These are phyloP conservation scores for Aspergillus luchuensis DNA, from an alignment of 2,329 filamentous ascomycete genomes.

Conservation along the genomic window DNA sequence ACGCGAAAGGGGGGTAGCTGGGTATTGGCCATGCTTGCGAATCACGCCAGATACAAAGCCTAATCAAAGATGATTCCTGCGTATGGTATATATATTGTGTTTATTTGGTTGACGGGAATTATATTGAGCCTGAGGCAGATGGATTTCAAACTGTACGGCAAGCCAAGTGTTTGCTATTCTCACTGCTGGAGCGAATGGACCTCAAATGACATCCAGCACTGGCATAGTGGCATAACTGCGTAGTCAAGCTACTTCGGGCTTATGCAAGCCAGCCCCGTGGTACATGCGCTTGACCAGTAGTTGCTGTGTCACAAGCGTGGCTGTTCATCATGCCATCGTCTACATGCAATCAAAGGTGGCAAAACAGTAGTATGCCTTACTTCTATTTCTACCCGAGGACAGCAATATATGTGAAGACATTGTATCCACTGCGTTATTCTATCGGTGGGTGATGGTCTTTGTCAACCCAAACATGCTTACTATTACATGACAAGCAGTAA, in stretches of 20 bases:
- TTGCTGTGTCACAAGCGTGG: neutral
- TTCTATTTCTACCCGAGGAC: neutral
- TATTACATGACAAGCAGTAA: neutral
- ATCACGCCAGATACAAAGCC: neutral
- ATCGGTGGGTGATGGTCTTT: too few species aligned
- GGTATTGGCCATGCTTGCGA: neutral
- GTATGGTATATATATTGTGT: neutral
- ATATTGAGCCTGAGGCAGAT: too few species aligned
- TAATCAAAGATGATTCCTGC: neutral
- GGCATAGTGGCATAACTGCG: neutral
- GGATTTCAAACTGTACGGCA: too few species aligned
- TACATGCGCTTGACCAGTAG: neutral
- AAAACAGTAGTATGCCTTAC: neutral
- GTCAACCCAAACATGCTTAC: neutral
- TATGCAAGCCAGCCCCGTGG: neutral
- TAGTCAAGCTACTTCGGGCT: neutral
- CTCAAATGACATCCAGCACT: neutral
- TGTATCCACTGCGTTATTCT: neutral
- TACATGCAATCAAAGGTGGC: neutral
- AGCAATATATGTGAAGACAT: neutral
- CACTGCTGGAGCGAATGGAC: too few species aligned
- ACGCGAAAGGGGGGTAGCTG: constrained; percentile 26
- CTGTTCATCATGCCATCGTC: neutral
- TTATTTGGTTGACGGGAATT: neutral
- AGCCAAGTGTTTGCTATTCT: too few species aligned